Conservation (phyloP, 2,329 filamentous ascomycete species). For the Pseudogymnoascus sp. region DNA sequence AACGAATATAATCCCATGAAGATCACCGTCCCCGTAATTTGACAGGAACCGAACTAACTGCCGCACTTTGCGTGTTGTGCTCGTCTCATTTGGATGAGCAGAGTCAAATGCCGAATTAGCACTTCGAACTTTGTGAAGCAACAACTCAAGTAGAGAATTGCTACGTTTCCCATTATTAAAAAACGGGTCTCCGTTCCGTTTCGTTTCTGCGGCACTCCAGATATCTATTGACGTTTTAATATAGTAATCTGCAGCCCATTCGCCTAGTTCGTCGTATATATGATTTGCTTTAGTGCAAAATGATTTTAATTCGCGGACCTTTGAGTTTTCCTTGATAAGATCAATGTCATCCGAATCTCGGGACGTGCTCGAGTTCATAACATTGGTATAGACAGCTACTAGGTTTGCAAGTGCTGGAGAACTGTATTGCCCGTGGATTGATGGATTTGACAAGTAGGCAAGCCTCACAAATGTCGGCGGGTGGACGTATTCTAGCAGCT, state of each 20-base stretch:
- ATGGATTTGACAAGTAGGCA: conserved; percentile 23
- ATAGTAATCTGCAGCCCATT: conserved; percentile 62
- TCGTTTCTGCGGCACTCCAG: conserved; percentile 42
- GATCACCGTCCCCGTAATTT: conserved; percentile 30
- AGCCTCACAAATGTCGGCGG: conserved; percentile 4
- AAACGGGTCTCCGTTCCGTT: conserved; percentile 45
- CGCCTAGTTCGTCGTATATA: conserved; percentile 50
- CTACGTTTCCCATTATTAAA: conserved; percentile 26
- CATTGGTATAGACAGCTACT: conserved; percentile 34
- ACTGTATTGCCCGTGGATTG: not conserved
- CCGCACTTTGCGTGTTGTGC: conserved; percentile 37
- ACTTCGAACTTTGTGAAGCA: conserved; percentile 17
- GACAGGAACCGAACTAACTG: conserved; percentile 45
- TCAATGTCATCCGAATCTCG: conserved; percentile 51
- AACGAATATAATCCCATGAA: conserved; percentile 56
- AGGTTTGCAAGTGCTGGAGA: conserved; percentile 26
- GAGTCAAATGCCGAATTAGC: conserved; percentile 14
- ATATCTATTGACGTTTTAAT: conserved; percentile 37
- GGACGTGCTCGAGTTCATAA: conserved; percentile 41
- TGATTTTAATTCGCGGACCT: conserved; percentile 37
- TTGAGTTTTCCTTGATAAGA: conserved; percentile 35
- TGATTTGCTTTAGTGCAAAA: conserved; percentile 42
- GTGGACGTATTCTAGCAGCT: conserved; percentile 31
- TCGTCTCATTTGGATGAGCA: conserved; percentile 35
- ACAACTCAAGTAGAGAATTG: conserved; percentile 11